phyloP scores from a whole-genome alignment of 2,329 filamentous ascomycete species.

The Penicillium sp. region DNA sequence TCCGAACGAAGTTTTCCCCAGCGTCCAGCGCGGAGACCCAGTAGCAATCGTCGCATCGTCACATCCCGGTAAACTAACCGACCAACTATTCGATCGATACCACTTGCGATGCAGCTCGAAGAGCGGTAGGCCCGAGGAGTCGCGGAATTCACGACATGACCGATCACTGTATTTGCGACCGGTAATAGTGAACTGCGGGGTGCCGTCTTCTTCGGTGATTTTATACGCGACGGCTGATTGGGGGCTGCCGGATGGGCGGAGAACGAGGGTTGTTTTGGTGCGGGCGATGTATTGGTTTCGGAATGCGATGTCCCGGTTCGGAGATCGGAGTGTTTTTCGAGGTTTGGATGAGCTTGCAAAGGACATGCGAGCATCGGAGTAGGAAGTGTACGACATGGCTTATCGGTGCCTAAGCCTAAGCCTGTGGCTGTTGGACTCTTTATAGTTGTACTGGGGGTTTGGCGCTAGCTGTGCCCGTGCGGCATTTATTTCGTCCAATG shows the following conservation, averaged over 20 bases:
- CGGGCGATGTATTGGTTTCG: slow-evolving; percentile 21
- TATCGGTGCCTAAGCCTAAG: background rate
- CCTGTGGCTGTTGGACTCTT: background rate
- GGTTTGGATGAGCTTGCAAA: slow-evolving; percentile 11
- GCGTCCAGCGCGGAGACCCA: slow-evolving; percentile 8
- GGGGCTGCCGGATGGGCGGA: slow-evolving; percentile 17
- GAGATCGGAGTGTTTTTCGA: slow-evolving; percentile 20
- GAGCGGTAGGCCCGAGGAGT: slow-evolving; percentile 27
- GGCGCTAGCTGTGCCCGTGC: background rate
- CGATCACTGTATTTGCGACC: slow-evolving; percentile 28
- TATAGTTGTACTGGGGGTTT: background rate
- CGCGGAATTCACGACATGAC: slow-evolving; percentile 27
- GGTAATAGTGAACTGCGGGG: slow-evolving; percentile 21
- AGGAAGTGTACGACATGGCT: slow-evolving; percentile 19
- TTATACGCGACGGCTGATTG: slow-evolving; percentile 21
- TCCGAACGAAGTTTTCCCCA: slow-evolving; percentile 7
- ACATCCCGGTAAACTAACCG: slow-evolving; percentile 15
- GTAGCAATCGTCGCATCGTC: slow-evolving; percentile 11
- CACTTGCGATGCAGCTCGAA: slow-evolving; percentile 27
- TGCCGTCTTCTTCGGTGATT: slow-evolving; percentile 21
- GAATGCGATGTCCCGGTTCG: slow-evolving; percentile 23
- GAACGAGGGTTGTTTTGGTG: slow-evolving; percentile 18
- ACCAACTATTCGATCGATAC: slow-evolving; percentile 14
- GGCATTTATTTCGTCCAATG: slow-evolving; percentile 7
- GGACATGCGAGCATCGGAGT: slow-evolving; percentile 21